Evolutionary conservation across 1,284 basidiomycete species (phyloP).

Genomic region (Puccinia novopanici): DNA sequence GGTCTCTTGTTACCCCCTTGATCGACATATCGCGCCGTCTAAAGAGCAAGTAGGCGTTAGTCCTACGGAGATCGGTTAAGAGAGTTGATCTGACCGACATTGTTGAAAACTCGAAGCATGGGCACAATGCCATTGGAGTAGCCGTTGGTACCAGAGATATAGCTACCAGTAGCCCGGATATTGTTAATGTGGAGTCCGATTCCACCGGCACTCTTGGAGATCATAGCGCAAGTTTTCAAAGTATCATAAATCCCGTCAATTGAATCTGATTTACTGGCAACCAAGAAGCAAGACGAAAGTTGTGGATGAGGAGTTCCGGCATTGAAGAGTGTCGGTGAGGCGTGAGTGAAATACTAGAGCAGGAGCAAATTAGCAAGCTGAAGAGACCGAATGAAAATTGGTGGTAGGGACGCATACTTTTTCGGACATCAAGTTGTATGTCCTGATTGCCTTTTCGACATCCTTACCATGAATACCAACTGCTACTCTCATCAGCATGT

Average conservation of each 20-base stretch:
- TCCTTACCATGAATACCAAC: conserved; percentile 93
- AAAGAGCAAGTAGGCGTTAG: neutral
- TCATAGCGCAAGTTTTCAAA: conserved; percentile 97
- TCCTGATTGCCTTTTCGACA: conserved; percentile 85
- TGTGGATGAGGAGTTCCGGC: conserved; percentile 94
- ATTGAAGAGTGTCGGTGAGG: conserved; percentile 97
- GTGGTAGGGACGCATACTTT: conserved; percentile 52
- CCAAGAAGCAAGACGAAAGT: conserved; percentile 95
- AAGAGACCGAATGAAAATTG: neutral
- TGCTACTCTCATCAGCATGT: conserved; percentile 99
- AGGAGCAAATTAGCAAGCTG: conserved; percentile 3
- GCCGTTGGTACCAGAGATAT: conserved; percentile 93
- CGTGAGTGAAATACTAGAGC: conserved; percentile 76
- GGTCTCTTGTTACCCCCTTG: conserved; percentile 99
- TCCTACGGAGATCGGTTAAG: neutral
- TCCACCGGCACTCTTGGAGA: conserved; percentile 97
- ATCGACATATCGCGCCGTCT: conserved; percentile 95
- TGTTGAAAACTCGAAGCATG: conserved; percentile 97
- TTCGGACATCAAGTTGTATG: conserved; percentile 89
- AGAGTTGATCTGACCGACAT: conserved; percentile 58
- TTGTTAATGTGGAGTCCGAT: conserved; percentile 96
- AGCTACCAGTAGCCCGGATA: conserved; percentile 90
- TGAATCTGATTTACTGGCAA: conserved; percentile 97
- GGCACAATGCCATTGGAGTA: conserved; percentile 99
- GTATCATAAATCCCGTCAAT: conserved; percentile 99